phyloP scores from a whole-genome alignment of 768 basidiomycete genomes.

The Pleurotus pulmonarius region DNA sequence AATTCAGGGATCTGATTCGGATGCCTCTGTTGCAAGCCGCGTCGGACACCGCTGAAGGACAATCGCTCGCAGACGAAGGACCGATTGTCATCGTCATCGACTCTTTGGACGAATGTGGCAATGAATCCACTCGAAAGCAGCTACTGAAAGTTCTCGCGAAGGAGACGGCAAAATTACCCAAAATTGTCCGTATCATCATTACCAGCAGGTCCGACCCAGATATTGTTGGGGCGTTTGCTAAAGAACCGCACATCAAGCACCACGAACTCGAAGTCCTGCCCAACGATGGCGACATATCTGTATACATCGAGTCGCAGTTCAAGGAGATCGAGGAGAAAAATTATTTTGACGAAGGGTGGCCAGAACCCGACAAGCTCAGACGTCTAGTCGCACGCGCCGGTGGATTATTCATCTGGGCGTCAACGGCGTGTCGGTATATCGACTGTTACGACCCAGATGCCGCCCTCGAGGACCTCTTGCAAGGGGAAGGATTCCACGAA shows the following conservation, averaged over 20 bases:
- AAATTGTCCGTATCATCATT: constrained; percentile 15
- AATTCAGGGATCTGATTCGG: constrained; percentile 7
- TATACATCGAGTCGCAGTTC: constrained; percentile 4
- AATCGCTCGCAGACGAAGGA: neutral
- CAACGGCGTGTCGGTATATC: constrained; percentile 17
- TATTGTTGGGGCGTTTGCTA: constrained; percentile 8
- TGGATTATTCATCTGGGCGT: constrained; percentile 22
- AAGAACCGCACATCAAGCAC: neutral
- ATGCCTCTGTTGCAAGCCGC: neutral
- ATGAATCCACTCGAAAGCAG: neutral
- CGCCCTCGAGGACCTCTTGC: constrained; percentile 1
- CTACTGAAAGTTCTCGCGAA: constrained; percentile 12
- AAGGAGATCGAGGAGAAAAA: neutral
- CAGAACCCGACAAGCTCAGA: constrained; percentile 8
- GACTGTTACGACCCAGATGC: constrained; percentile 10
- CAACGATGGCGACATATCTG: constrained; percentile 5
- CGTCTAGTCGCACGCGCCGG: constrained; percentile 6
- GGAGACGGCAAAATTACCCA: constrained; percentile 11
- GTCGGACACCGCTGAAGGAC: neutral
- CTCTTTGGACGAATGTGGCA: constrained; percentile 22
- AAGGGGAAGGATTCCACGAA: constrained; percentile 1
- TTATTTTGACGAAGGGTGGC: constrained; percentile 11
- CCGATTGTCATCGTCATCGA: constrained; percentile 18
- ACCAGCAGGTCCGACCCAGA: constrained; percentile 16
- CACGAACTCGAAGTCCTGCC: neutral